Percentiles rank a stretch among this genome's conserved stretches.
These are phyloP conservation scores for Colletotrichum orbiculare DNA, from an alignment of 2,329 filamentous ascomycete genomes.

Conservation along the genomic window DNA sequence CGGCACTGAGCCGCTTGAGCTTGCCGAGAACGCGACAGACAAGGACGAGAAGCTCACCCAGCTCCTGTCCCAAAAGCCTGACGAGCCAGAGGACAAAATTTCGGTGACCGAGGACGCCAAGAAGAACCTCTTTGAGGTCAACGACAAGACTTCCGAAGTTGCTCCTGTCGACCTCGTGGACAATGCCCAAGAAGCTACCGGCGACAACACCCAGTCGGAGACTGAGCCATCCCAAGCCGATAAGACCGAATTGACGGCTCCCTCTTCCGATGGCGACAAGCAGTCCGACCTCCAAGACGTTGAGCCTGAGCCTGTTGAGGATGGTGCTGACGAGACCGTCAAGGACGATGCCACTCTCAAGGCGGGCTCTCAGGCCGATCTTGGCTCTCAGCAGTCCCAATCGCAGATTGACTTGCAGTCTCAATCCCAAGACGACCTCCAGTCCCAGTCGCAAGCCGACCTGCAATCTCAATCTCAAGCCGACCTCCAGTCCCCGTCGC, in stretches of 20 bases:
- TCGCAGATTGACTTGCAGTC: neutral
- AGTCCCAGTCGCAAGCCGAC: constrained; percentile 8
- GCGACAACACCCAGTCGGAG: constrained; percentile 35
- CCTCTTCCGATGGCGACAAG: constrained; percentile 28
- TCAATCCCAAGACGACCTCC: constrained; percentile 2
- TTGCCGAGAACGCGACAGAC: constrained; percentile 27
- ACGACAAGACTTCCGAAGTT: constrained; percentile 36
- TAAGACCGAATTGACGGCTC: constrained; percentile 34
- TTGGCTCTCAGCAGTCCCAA: constrained; percentile 12
- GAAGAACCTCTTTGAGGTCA: constrained; percentile 35
- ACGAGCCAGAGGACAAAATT: constrained; percentile 28
- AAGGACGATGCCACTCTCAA: constrained; percentile 31
- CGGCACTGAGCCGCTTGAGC: constrained; percentile 28
- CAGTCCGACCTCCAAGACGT: constrained; percentile 28
- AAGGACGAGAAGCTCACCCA: constrained; percentile 35
- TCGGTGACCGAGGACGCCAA: constrained; percentile 34
- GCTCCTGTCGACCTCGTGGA: constrained; percentile 37
- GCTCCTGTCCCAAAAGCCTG: constrained; percentile 28
- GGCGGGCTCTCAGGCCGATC: constrained; percentile 17
- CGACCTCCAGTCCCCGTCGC: neutral
- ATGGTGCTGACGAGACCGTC: constrained; percentile 13
- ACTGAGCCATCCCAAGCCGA: constrained; percentile 35
- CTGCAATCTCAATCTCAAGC: neutral
- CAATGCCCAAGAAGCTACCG: constrained; percentile 23
- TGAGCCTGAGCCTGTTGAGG: constrained; percentile 31